Conservation (phyloP, 345 rosid genomes). For the Ceriops decandra region DNA sequence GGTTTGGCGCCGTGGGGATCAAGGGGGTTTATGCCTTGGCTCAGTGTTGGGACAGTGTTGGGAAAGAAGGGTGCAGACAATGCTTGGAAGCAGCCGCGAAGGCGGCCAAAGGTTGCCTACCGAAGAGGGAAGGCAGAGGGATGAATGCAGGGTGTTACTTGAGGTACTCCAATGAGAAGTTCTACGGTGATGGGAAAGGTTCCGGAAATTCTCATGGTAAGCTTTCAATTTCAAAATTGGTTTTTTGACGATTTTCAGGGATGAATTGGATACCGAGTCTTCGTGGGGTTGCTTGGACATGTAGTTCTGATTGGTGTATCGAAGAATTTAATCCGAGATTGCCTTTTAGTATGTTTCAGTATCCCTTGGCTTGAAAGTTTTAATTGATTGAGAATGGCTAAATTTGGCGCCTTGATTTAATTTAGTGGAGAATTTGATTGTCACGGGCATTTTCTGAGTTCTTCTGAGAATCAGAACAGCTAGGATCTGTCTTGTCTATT, state of each 20-base stretch:
- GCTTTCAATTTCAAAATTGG: background rate
- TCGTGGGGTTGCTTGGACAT: background rate
- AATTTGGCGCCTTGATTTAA: too few species aligned
- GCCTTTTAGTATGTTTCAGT: too few species aligned
- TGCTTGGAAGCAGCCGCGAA: constrained; percentile 42
- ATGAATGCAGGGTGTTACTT: constrained; percentile 44
- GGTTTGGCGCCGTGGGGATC: constrained; percentile 30
- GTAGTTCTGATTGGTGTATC: background rate
- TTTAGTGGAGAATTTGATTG: too few species aligned
- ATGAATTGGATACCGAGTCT: too few species aligned
- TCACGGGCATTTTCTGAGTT: too few species aligned
- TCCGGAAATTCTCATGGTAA: constrained; percentile 27
- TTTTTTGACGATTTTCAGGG: background rate
- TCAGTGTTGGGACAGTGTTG: constrained; percentile 50
- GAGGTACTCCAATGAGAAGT: constrained; percentile 40
- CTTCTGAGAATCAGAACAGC: too few species aligned
- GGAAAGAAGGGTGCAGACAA: constrained; percentile 31
- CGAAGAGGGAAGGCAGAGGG: constrained; percentile 47
- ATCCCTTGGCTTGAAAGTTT: too few species aligned
- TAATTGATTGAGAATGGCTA: too few species aligned
- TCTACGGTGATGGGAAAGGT: constrained; percentile 19
- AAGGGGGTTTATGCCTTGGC: constrained; percentile 41
- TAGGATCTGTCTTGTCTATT: too few species aligned
- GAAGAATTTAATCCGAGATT: too few species aligned
- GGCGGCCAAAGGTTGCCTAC: constrained; percentile 29